These are phyloP conservation scores for Eucalyptus lansdowneana DNA, from an alignment of 345 rosid genomes.

Conservation along the genomic window DNA sequence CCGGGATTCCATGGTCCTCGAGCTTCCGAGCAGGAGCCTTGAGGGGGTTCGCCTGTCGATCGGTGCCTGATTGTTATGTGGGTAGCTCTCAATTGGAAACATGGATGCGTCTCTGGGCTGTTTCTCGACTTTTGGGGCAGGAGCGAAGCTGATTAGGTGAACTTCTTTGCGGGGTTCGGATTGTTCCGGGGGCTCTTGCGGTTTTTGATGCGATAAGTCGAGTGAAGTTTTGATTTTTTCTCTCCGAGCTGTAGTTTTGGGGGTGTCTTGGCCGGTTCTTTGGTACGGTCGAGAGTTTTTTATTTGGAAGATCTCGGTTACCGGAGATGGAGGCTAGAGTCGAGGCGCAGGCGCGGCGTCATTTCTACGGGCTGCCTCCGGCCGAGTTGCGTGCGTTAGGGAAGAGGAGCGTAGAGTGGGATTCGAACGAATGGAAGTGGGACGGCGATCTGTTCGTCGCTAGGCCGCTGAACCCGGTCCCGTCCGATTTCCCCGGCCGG, in stretches of 20 bases:
- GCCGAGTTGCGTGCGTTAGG: conserved; percentile 22
- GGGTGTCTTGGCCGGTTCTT: not conserved
- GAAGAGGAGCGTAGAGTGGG: conserved; percentile 72
- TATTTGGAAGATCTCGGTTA: conserved; percentile 1
- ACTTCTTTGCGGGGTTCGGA: not conserved
- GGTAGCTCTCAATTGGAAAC: conserved; percentile 50
- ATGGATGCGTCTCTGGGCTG: conserved; percentile 49
- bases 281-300: not conserved
- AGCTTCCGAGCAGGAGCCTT: not conserved
- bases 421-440: conserved; percentile 97
- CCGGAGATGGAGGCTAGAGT: conserved; percentile 68
- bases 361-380: conserved; percentile 36
- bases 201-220: conserved; percentile 25
- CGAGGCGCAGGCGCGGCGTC: conserved; percentile 23
- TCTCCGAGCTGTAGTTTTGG: not conserved
- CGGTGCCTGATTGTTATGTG: conserved; percentile 27
- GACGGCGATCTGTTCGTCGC: conserved; percentile 95
- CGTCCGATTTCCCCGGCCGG: conserved; percentile 20
- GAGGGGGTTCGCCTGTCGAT: not conserved
- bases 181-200: not conserved
- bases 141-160: conserved; percentile 48
- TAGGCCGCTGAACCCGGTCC: conserved; percentile 40
- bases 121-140: conserved; percentile 67
- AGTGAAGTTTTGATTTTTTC: not conserved
- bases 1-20: not conserved